Conservation (phyloP, 768 basidiomycete species). For the Tricholoma furcatifolium region DNA sequence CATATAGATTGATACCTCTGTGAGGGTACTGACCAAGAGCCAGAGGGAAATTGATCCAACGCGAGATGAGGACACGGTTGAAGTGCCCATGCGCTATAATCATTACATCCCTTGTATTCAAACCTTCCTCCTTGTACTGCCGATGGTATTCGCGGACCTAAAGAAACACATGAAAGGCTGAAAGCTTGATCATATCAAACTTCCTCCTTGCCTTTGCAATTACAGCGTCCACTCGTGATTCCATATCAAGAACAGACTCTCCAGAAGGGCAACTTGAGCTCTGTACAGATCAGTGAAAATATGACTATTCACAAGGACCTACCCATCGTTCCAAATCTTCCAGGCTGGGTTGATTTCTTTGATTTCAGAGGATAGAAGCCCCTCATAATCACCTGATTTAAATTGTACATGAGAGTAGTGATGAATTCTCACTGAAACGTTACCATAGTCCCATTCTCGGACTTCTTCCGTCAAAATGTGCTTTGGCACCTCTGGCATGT, state of each 20-base stretch:
- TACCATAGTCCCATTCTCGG: conserved; percentile 86
- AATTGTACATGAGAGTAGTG: background rate
- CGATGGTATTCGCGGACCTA: conserved; percentile 75
- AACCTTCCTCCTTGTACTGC: conserved; percentile 64
- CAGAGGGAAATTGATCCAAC: conserved; percentile 77
- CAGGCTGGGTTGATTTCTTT: conserved; percentile 57
- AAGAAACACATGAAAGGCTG: background rate
- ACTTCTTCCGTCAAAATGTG: conserved; percentile 64
- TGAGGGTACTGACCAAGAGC: conserved; percentile 27
- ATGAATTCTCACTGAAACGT: background rate
- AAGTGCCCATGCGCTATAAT: conserved; percentile 92
- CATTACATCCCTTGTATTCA: conserved; percentile 73
- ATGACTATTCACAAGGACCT: conserved; percentile 11
- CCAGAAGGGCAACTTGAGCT: conserved; percentile 76
- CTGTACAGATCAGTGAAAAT: conserved; percentile 11
- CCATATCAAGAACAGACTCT: conserved; percentile 81
- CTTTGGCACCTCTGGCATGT: conserved; percentile 38
- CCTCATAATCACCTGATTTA: conserved; percentile 75
- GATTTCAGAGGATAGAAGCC: conserved; percentile 79
- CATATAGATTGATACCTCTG: conserved; percentile 10
- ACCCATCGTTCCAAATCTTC: conserved; percentile 89
- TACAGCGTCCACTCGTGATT: conserved; percentile 70
- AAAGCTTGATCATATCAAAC: background rate
- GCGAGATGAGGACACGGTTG: conserved; percentile 72
- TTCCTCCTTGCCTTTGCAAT: conserved; percentile 59